Evolutionary conservation across 169 alveolate species (phyloP).

Genomic region (Plasmodium blacklocki): DNA sequence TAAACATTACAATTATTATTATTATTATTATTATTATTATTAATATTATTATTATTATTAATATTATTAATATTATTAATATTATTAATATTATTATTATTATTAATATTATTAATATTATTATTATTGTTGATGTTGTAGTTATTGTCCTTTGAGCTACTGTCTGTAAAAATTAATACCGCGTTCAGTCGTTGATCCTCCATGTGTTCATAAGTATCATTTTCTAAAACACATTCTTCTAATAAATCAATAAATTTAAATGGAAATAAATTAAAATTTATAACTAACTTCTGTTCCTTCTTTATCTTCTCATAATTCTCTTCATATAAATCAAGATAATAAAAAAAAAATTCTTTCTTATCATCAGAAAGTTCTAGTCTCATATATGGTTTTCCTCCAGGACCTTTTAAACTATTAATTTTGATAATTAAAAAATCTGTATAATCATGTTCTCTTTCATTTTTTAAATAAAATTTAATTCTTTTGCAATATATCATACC

Average conservation of each 20-base stretch:
- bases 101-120: background rate
- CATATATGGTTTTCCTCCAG: constrained; percentile 50
- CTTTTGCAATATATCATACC: constrained; percentile 53
- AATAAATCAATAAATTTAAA: constrained; percentile 66
- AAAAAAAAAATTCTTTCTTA: constrained; percentile 53
- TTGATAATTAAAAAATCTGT: constrained; percentile 18
- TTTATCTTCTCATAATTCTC: constrained; percentile 73
- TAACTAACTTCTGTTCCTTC: constrained; percentile 57
- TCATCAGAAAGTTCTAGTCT: constrained; percentile 61
- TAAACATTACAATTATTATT: background rate
- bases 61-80: background rate
- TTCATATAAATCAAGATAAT: constrained; percentile 62
- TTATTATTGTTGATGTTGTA: no score
- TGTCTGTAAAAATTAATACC: constrained; percentile 31
- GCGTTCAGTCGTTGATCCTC: constrained; percentile 69
- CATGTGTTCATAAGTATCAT: constrained; percentile 41
- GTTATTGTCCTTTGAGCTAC: background rate
- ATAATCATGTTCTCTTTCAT: constrained; percentile 30
- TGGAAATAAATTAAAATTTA: constrained; percentile 69
- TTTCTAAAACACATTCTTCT: constrained; percentile 62
- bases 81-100: background rate
- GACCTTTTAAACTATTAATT: constrained; percentile 40
- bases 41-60: background rate
- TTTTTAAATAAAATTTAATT: constrained; percentile 35
- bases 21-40: background rate